Conservation (phyloP, 1,284 basidiomycete species). For the Filobasidium uniguttulatum region DNA sequence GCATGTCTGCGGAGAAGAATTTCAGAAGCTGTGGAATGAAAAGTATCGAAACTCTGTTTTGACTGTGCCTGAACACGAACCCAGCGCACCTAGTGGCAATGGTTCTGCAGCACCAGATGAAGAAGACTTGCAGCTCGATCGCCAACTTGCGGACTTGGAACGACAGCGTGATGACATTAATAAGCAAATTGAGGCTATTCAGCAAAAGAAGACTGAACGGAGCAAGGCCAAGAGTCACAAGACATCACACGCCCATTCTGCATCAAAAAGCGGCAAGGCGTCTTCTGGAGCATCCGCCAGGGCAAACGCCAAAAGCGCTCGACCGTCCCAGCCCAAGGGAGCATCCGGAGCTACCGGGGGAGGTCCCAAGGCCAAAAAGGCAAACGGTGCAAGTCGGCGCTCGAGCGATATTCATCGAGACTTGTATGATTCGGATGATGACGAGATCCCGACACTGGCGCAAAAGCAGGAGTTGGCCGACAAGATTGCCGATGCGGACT, state of each 20-base stretch:
- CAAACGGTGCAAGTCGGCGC: slow-evolving; percentile 8
- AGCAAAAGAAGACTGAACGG: slow-evolving; percentile 16
- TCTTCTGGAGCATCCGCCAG: slow-evolving; percentile 17
- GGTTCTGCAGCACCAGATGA: too few species aligned
- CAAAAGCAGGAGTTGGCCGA: slow-evolving; percentile 95
- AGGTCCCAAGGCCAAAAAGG: slow-evolving; percentile 14
- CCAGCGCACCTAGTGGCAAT: too few species aligned
- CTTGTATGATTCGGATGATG: slow-evolving; percentile 35
- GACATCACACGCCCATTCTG: slow-evolving; percentile 36
- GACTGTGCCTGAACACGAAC: slow-evolving; percentile 28
- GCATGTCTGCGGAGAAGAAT: slow-evolving; percentile 61
- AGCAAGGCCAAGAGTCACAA: slow-evolving; percentile 30
- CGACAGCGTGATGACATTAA: slow-evolving; percentile 20
- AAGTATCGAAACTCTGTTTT: slow-evolving; percentile 79
- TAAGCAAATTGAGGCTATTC: slow-evolving; percentile 17
- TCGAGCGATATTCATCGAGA: slow-evolving; percentile 30
- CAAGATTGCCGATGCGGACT: slow-evolving; percentile 69
- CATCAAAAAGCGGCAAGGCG: slow-evolving; percentile 42
- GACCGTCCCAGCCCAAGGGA: slow-evolving; percentile 8
- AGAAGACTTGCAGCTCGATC: too few species aligned
- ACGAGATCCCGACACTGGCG: slow-evolving; percentile 53
- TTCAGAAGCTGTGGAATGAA: slow-evolving; percentile 76
- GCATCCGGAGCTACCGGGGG: background rate
- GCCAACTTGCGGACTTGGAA: background rate
- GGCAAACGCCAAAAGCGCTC: slow-evolving; percentile 19